Evolutionary conservation across 176 grass and related monocot genomes (phyloP).

Genomic region (Areca catechu): DNA sequence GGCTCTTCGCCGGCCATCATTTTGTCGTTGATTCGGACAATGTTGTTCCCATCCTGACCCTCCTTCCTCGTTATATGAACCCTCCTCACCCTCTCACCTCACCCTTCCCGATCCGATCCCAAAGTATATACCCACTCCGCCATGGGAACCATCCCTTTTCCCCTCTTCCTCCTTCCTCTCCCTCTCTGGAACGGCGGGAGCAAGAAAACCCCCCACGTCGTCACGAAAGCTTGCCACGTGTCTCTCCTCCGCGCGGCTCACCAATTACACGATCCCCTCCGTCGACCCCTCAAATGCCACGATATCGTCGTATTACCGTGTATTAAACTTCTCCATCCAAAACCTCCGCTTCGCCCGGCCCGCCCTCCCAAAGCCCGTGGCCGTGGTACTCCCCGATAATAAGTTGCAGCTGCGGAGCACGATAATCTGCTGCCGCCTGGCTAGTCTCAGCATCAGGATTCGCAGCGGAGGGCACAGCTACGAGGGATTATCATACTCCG

Average conservation of each 20-base stretch:
- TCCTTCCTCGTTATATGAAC: no score
- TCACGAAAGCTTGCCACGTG: slow-evolving; percentile 18
- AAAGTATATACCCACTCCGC: no score
- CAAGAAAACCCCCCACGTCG: no score
- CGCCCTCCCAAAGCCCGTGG: slow-evolving; percentile 13
- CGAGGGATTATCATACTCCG: slow-evolving; percentile 70
- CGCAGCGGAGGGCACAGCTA: slow-evolving; percentile 92
- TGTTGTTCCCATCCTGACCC: no score
- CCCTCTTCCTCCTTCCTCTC: no score
- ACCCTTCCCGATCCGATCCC: no score
- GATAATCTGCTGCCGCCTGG: slow-evolving; percentile 31
- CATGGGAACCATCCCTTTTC: no score
- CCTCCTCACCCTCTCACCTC: no score
- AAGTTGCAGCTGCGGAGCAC: slow-evolving; percentile 23
- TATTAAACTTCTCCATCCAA: slow-evolving; percentile 43
- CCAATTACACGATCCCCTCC: slow-evolving; percentile 36
- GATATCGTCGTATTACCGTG: not conserved
- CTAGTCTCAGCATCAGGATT: slow-evolving; percentile 31
- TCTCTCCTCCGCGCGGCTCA: slow-evolving; percentile 33
- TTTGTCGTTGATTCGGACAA: no score
- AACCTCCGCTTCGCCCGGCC: slow-evolving; percentile 60
- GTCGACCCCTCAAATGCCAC: slow-evolving; percentile 13
- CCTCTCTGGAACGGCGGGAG: no score
- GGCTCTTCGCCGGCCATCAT: no score
- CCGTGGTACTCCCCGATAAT: slow-evolving; percentile 41